Evolutionary conservation across 176 grass and related monocot genomes (phyloP).

Genomic region (Poa annua): DNA sequence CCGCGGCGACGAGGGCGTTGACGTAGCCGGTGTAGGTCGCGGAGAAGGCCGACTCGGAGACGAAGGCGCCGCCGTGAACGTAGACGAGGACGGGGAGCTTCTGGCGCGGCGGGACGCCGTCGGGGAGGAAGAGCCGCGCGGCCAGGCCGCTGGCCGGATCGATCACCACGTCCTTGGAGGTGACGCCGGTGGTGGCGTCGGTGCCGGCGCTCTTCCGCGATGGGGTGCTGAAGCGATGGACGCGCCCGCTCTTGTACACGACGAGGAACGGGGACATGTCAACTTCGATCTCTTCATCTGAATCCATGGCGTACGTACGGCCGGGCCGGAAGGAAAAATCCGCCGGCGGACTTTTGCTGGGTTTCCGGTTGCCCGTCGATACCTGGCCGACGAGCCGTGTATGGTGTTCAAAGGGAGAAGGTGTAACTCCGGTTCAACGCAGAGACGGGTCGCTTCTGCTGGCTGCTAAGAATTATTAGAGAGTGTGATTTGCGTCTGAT

Average conservation of each 20-base stretch:
- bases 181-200: slow-evolving; percentile 33
- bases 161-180: slow-evolving; percentile 52
- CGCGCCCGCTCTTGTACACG: slow-evolving; percentile 23
- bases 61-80: slow-evolving; percentile 12
- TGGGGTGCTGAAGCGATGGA: not conserved
- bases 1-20: slow-evolving; percentile 38
- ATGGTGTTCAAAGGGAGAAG: no score
- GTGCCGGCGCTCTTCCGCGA: slow-evolving; percentile 11
- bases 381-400: no score
- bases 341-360: no score
- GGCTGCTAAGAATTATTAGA: no score
- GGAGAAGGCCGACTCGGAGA: slow-evolving; percentile 7
- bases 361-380: no score
- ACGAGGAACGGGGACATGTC: not conserved
- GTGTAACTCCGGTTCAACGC: no score
- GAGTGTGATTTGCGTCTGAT: no score
- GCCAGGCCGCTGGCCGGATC: slow-evolving; percentile 29
- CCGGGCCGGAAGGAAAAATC: not conserved
- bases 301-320: slow-evolving; percentile 9
- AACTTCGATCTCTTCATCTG: not conserved
- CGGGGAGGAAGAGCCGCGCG: slow-evolving; percentile 51
- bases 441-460: no score
- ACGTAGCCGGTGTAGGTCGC: slow-evolving; percentile 18
- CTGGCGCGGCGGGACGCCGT: not conserved
- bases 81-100: slow-evolving; percentile 7